Evolutionary conservation across 2,329 filamentous ascomycete genomes (phyloP).

Genomic region (Coniochaeta sp.): DNA sequence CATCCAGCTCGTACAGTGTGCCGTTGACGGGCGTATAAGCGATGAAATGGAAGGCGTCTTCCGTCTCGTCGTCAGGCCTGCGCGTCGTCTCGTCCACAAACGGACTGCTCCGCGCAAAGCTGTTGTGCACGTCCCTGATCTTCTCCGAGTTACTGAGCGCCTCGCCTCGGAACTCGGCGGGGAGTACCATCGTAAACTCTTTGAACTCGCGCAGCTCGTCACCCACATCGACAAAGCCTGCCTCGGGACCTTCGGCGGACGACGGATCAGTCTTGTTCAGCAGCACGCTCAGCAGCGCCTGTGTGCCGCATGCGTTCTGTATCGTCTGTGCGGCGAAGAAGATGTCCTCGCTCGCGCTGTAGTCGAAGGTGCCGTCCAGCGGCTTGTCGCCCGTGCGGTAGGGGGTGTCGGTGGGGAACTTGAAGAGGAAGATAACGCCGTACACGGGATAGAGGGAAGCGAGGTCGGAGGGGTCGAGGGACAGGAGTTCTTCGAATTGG

Average conservation of each 20-base stretch:
- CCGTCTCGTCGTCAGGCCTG: constrained; percentile 60
- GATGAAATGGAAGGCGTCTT: constrained; percentile 97
- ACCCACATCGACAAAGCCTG: constrained; percentile 61
- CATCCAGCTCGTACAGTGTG: constrained; percentile 88
- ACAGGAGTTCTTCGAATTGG: constrained; percentile 93
- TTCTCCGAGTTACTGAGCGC: constrained; percentile 56
- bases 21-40: constrained; percentile 81
- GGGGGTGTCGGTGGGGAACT: constrained; percentile 70
- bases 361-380: constrained; percentile 76
- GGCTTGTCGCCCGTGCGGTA: constrained; percentile 57
- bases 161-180: constrained; percentile 61
- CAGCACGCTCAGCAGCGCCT: constrained; percentile 85
- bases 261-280: constrained; percentile 65
- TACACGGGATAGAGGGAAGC: constrained; percentile 71
- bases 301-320: constrained; percentile 96
- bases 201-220: constrained; percentile 67
- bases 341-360: constrained; percentile 63
- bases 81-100: constrained; percentile 88
- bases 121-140: constrained; percentile 79
- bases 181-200: constrained; percentile 80
- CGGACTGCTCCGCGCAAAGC: constrained; percentile 79
- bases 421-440: constrained; percentile 99
- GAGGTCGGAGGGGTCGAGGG: constrained; percentile 72
- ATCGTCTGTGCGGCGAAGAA: constrained; percentile 98
- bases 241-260: constrained; percentile 14